Evolutionary conservation across 768 basidiomycete species (phyloP).

Genomic region (Kwoniella mangroviensis): DNA sequence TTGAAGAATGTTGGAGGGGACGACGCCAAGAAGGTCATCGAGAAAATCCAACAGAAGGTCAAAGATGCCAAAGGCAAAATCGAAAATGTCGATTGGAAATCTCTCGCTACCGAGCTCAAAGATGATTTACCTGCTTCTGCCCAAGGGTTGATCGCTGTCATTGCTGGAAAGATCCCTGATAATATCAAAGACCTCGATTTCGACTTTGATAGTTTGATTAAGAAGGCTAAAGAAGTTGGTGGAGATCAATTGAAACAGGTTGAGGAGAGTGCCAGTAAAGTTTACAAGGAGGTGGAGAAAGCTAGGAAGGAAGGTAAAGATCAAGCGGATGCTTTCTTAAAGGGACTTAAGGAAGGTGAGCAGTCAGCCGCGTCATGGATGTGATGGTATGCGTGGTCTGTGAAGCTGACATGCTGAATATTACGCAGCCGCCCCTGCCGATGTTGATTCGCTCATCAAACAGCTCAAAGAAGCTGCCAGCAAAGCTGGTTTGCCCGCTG

Average conservation of each 20-base stretch:
- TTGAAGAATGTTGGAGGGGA: constrained; percentile 54
- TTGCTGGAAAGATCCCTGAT: constrained; percentile 44
- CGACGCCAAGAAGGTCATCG: constrained; percentile 51
- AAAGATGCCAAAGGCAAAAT: constrained; percentile 54
- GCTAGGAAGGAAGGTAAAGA: constrained; percentile 55
- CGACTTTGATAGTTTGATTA: constrained; percentile 46
- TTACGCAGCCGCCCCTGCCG: constrained; percentile 48
- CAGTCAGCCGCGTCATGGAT: background rate
- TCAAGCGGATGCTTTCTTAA: constrained; percentile 49
- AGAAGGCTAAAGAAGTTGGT: constrained; percentile 52
- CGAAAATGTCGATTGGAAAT: constrained; percentile 54
- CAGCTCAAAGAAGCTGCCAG: constrained; percentile 55
- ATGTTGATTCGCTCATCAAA: constrained; percentile 53
- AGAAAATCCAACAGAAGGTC: constrained; percentile 51
- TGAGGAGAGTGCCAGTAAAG: constrained; percentile 50
- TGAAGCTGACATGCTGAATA: background rate
- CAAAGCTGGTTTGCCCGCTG: constrained; percentile 55
- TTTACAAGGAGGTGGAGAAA: constrained; percentile 49
- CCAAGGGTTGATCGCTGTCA: constrained; percentile 52
- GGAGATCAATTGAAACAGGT: constrained; percentile 52
- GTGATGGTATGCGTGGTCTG: background rate
- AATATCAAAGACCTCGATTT: constrained; percentile 22
- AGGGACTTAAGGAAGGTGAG: constrained; percentile 53
- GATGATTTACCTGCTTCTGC: constrained; percentile 46
- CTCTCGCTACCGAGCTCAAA: constrained; percentile 48